A percentile compares a stretch with the other conserved stretches of the same genome.
phyloP scores from a whole-genome alignment of 257 asterid species.

The Solanum virginianum region DNA sequence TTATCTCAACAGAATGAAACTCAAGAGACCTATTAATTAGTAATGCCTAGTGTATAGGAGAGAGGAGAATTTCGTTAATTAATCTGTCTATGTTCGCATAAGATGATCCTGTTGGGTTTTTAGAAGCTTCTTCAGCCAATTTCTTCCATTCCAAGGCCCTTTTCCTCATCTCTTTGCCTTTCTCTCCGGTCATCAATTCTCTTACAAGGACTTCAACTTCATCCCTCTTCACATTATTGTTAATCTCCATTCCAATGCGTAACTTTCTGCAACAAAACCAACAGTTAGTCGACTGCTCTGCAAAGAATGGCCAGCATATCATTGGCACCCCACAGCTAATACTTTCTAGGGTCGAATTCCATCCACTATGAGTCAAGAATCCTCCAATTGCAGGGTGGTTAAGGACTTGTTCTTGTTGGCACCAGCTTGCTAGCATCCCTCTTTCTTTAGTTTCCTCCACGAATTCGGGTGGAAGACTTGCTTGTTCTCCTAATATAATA shows the following conservation, averaged over 20 bases:
- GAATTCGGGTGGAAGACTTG: neutral
- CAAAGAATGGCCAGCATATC: constrained; percentile 15
- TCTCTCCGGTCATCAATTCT: constrained; percentile 4
- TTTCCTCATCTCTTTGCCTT: constrained; percentile 1
- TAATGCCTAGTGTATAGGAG: neutral
- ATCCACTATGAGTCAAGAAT: constrained; percentile 3
- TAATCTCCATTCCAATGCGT: constrained; percentile 11
- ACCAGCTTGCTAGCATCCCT: constrained; percentile 6
- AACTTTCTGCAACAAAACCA: neutral
- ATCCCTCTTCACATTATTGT: neutral
- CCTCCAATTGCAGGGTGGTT: constrained; percentile 6
- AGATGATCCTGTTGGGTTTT: neutral
- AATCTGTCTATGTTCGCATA: neutral
- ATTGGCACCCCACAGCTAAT: constrained; percentile 6
- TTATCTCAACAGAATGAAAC: neutral
- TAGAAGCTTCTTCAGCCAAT: neutral
- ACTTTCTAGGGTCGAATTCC: constrained; percentile 10
- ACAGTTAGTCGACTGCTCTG: constrained; percentile 2
- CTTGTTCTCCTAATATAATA: neutral
- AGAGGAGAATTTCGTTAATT: neutral
- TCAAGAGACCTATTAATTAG: neutral
- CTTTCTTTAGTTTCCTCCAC: constrained; percentile 2
- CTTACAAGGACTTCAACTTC: constrained; percentile 1
- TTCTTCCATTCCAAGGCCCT: neutral
- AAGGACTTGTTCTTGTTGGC: constrained; percentile 5